phyloP scores from a whole-genome alignment of 306 rosid species.

The Oemleria cerasiformis region DNA sequence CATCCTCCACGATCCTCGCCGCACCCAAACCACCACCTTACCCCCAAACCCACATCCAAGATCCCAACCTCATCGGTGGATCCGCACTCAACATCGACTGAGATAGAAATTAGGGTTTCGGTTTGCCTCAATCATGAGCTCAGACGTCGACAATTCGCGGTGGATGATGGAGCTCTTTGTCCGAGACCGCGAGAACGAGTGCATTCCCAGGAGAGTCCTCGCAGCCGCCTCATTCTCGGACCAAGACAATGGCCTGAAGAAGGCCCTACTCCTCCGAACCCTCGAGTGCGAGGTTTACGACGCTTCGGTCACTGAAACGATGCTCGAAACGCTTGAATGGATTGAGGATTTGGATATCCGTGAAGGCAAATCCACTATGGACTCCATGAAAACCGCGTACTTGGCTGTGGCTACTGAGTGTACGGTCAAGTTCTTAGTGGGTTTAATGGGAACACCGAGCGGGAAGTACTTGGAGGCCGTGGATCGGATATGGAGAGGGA shows the following conservation, averaged over 20 bases:
- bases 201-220: constrained; percentile 30
- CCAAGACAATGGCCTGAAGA: constrained; percentile 49
- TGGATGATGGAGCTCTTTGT: constrained; percentile 66
- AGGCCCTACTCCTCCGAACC: constrained; percentile 55
- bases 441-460: constrained; percentile 17
- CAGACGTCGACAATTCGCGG: constrained; percentile 44
- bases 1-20: no score
- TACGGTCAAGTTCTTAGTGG: constrained; percentile 49
- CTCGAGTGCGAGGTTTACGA: constrained; percentile 38
- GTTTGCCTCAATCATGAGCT: neutral
- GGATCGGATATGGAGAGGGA: constrained; percentile 57
- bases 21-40: no score
- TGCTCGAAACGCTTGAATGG: constrained; percentile 45
- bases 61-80: no score
- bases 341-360: constrained; percentile 42
- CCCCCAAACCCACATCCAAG: no score
- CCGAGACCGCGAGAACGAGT: constrained; percentile 42
- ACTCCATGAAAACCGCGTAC: constrained; percentile 53
- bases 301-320: constrained; percentile 42
- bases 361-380: constrained; percentile 18
- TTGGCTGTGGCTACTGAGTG: constrained; percentile 72
- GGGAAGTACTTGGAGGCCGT: constrained; percentile 48
- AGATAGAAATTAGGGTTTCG: neutral
- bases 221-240: constrained; percentile 36
- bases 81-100: no score